Conservation (phyloP, 495 filamentous ascomycete genomes). For the Aspergillus saccharolyticus region DNA sequence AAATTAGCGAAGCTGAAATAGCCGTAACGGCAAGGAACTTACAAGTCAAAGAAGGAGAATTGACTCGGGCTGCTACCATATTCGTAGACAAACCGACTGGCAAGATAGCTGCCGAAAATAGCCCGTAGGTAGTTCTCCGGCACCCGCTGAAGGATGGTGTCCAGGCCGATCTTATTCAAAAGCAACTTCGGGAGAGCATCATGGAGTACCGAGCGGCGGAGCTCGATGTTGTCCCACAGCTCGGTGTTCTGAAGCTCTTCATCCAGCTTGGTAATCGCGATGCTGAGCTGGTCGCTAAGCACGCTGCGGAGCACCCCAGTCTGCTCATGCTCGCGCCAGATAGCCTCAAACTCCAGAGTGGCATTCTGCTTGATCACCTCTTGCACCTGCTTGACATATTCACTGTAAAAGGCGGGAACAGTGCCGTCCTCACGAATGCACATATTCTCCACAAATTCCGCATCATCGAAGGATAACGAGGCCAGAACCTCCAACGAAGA, state of each 20-base stretch:
- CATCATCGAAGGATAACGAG: constrained; percentile 86
- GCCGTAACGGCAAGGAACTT: constrained; percentile 35
- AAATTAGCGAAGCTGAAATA: constrained; percentile 16
- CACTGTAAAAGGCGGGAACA: constrained; percentile 82
- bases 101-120: constrained; percentile 94
- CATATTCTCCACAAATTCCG: constrained; percentile 87
- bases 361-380: constrained; percentile 85
- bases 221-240: constrained; percentile 77
- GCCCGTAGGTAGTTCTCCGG: constrained; percentile 88
- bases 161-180: constrained; percentile 82
- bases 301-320: constrained; percentile 74
- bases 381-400: constrained; percentile 90
- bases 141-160: constrained; percentile 77
- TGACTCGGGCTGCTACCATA: constrained; percentile 89
- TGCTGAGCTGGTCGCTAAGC: constrained; percentile 79
- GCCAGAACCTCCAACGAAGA: constrained; percentile 95
- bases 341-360: constrained; percentile 89
- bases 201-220: constrained; percentile 70
- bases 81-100: constrained; percentile 92
- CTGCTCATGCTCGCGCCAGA: constrained; percentile 88
- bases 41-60: constrained; percentile 99
- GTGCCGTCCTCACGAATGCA: constrained; percentile 74
- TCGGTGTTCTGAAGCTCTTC: constrained; percentile 91
- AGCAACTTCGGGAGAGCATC: constrained; percentile 85
- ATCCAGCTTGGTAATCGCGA: constrained; percentile 90